Conservation (phyloP, 2,329 filamentous ascomycete species). For the Teratosphaeria destructans region DNA sequence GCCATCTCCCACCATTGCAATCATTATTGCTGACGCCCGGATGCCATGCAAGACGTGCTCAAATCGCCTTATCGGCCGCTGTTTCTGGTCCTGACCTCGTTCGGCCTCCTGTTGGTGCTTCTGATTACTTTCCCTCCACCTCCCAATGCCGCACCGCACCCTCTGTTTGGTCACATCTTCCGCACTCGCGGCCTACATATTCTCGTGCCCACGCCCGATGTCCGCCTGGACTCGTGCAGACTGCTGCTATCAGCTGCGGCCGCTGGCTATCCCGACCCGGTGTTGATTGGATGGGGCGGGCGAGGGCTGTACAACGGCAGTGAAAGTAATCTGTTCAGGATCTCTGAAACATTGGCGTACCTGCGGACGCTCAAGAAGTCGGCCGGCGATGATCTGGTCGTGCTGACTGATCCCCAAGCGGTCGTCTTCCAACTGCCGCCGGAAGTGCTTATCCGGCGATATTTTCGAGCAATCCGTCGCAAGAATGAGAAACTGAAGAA, state of each 20-base stretch:
- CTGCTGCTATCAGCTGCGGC: constrained; percentile 3
- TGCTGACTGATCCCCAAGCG: constrained; percentile 55
- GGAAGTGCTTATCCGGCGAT: constrained; percentile 48
- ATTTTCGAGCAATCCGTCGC: constrained; percentile 43
- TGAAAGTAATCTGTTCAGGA: constrained; percentile 10
- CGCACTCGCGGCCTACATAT: constrained; percentile 2
- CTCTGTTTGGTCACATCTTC: not conserved
- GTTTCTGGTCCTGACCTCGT: not conserved
- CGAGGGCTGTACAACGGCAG: not conserved
- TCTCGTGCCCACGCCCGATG: constrained; percentile 5
- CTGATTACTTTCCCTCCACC: not conserved
- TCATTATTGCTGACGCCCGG: not conserved
- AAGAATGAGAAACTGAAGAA: constrained; percentile 37
- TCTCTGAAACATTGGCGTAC: constrained; percentile 16
- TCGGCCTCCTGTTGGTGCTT: not conserved
- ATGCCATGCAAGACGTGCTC: not conserved
- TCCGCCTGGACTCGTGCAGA: constrained; percentile 5
- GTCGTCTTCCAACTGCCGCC: constrained; percentile 56
- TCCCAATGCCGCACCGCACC: not conserved
- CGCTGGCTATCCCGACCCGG: constrained; percentile 27
- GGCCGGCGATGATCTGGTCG: constrained; percentile 43
- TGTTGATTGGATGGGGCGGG: not conserved
- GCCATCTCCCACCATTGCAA: not conserved
- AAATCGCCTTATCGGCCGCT: not conserved
- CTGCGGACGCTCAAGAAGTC: constrained; percentile 9